A percentile compares a stretch with the other conserved stretches of the same genome.
These are phyloP conservation scores for Elsinoe arachidis DNA, from an alignment of 2,329 filamentous ascomycete genomes.

Conservation along the genomic window DNA sequence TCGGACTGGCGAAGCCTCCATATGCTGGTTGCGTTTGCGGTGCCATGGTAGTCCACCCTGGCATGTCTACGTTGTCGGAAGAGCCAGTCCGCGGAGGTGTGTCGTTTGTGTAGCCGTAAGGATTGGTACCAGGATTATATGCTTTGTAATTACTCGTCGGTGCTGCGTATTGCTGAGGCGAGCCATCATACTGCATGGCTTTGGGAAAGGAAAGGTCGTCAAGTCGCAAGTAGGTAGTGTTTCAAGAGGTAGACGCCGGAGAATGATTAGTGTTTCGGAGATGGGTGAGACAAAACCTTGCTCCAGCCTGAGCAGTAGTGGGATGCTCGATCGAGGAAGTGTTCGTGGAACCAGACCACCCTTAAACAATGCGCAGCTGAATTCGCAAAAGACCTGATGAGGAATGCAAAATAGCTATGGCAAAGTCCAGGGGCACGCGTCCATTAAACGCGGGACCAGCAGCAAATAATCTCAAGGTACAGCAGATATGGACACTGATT, in stretches of 20 bases:
- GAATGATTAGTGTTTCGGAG: constrained; percentile 8
- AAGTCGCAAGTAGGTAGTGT: not conserved
- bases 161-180: not conserved
- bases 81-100: constrained; percentile 12
- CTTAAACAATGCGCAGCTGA: not conserved
- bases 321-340: not conserved
- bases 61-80: constrained; percentile 10
- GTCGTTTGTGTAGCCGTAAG: constrained; percentile 7
- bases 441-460: not conserved
- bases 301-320: not conserved
- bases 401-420: not conserved
- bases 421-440: constrained; percentile 6
- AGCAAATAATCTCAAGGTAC: not conserved
- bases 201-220: not conserved
- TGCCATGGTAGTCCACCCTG: constrained; percentile 9
- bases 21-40: not conserved
- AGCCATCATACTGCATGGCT: constrained; percentile 13
- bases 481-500: not conserved
- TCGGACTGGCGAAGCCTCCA: not conserved
- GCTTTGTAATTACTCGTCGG: constrained; percentile 1
- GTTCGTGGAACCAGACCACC: not conserved
- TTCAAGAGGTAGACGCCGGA: not conserved
- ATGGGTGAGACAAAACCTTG: constrained; percentile 8
- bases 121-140: not conserved
- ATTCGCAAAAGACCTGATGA: not conserved